Conservation (phyloP, 257 asterid species). For the Capsicum rhomboideum region DNA sequence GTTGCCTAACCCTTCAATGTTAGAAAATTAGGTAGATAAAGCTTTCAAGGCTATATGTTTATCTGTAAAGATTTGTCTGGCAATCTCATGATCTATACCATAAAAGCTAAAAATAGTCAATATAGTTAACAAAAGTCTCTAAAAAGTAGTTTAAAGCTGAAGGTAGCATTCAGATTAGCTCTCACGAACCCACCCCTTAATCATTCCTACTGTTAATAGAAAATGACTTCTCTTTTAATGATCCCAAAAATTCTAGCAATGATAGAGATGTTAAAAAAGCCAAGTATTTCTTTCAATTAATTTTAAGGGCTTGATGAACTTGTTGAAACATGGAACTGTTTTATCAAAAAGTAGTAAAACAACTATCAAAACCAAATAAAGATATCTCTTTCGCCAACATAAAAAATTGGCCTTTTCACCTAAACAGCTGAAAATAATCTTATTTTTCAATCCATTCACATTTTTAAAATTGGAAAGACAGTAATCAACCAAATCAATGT, state of each 20-base stretch:
- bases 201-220: conserved; percentile 12
- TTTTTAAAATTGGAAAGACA: conserved; percentile 2
- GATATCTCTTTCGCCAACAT: conserved; percentile 14
- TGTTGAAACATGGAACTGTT: conserved; percentile 12
- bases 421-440: conserved; percentile 13
- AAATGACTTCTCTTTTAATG: conserved; percentile 25
- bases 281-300: conserved; percentile 24
- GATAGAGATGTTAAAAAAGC: conserved; percentile 33
- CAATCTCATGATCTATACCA: not conserved
- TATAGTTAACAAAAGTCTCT: not conserved
- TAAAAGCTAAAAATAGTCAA: not conserved
- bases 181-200: not conserved
- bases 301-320: conserved; percentile 24
- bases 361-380: conserved; percentile 3
- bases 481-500: conserved; percentile 17
- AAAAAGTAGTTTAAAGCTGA: not conserved
- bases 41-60: not conserved
- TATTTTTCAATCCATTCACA: conserved; percentile 4
- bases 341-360: conserved; percentile 16
- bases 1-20: not conserved
- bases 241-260: conserved; percentile 23
- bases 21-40: not conserved
- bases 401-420: conserved; percentile 21
- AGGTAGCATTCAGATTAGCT: not conserved
- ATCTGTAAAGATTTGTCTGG: not conserved